Conservation (phyloP, 768 basidiomycete genomes). For the Mrakia frigida region DNA sequence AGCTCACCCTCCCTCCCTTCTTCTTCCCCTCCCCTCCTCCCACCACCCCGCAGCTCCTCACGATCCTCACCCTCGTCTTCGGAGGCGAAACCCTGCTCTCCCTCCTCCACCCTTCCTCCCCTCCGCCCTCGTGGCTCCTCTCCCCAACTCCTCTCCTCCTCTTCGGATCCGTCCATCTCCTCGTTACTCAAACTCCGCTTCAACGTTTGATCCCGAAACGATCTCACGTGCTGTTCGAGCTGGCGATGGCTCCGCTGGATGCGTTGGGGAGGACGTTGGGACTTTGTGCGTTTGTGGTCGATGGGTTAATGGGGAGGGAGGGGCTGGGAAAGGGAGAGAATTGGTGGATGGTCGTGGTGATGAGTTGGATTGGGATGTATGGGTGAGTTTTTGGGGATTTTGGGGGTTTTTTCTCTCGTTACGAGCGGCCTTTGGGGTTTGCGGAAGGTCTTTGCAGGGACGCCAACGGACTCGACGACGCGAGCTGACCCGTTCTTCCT, state of each 20-base stretch:
- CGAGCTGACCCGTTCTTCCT: neutral
- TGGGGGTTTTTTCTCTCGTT: too few relatives aligned
- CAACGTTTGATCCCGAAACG: neutral
- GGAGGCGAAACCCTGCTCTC: slow-evolving; percentile 19
- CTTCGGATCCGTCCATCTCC: neutral
- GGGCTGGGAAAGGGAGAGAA: neutral
- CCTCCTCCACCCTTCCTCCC: slow-evolving; percentile 12
- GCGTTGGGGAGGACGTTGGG: slow-evolving; percentile 21
- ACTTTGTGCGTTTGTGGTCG: slow-evolving; percentile 16
- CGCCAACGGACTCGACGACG: neutral
- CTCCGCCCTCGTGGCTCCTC: neutral
- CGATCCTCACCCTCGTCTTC: slow-evolving; percentile 30
- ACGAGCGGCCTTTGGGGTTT: too few relatives aligned
- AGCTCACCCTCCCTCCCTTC: neutral
- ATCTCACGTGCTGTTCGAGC: slow-evolving; percentile 1
- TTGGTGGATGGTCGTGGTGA: slow-evolving; percentile 14
- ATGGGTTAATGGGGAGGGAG: neutral
- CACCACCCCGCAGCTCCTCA: neutral
- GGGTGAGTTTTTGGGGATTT: neutral
- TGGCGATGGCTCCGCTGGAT: neutral
- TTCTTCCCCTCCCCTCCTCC: neutral
- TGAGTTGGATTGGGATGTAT: slow-evolving; percentile 20
- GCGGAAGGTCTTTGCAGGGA: neutral
- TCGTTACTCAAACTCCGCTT: neutral
- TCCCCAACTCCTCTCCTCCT: slow-evolving; percentile 8